Evolutionary conservation across 2,329 filamentous ascomycete species (phyloP).

Genomic region (Sclerotinia sclerotiorum): DNA sequence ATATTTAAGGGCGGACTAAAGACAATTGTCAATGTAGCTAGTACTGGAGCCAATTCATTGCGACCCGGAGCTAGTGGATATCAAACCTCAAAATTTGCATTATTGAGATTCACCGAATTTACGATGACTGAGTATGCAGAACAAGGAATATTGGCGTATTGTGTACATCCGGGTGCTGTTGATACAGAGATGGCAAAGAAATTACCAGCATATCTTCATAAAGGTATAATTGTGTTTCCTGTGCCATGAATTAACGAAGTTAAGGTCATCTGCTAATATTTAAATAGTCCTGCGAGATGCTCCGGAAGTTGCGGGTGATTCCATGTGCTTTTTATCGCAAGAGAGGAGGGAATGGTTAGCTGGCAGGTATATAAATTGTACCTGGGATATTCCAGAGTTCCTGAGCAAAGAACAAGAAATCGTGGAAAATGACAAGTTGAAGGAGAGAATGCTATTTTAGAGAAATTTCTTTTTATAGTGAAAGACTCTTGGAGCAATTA

Average conservation of each 20-base stretch:
- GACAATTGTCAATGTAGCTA: constrained; percentile 51
- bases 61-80: constrained; percentile 47
- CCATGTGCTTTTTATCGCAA: constrained; percentile 46
- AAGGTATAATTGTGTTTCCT: constrained; percentile 27
- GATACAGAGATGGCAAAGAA: constrained; percentile 43
- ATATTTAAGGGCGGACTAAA: constrained; percentile 40
- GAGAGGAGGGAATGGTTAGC: constrained; percentile 48
- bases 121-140: constrained; percentile 48
- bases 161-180: constrained; percentile 45
- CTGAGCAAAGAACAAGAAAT: constrained; percentile 46
- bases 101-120: constrained; percentile 51
- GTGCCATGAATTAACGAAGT: background rate
- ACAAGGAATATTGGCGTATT: constrained; percentile 45
- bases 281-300: constrained; percentile 41
- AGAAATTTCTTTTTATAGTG: background rate
- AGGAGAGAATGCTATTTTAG: constrained; percentile 39
- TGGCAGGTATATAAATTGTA: constrained; percentile 46
- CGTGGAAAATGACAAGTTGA: constrained; percentile 41
- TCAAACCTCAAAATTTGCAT: constrained; percentile 50
- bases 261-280: constrained; percentile 13
- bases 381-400: constrained; percentile 51
- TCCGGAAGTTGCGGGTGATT: constrained; percentile 45
- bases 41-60: constrained; percentile 45
- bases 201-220: constrained; percentile 38
- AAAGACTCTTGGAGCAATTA: no score